These are phyloP conservation scores for Epichloe sibirici DNA, from an alignment of 2,329 filamentous ascomycete species.

Conservation along the genomic window DNA sequence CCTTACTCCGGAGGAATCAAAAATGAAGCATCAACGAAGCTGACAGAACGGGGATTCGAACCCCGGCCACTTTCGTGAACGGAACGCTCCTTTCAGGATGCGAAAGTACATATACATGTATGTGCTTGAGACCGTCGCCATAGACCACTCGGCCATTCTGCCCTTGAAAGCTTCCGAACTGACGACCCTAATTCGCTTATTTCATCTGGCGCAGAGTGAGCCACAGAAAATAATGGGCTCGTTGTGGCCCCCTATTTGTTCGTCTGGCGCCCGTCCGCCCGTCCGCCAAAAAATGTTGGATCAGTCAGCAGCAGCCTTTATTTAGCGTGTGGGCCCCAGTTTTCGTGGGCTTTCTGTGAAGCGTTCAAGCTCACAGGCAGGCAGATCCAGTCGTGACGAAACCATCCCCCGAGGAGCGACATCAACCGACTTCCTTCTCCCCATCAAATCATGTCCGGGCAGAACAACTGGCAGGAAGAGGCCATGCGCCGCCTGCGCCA, in stretches of 20 bases:
- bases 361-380: background rate
- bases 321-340: background rate
- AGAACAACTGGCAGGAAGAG: conserved; percentile 35
- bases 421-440: background rate
- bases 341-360: background rate
- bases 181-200: background rate
- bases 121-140: conserved; percentile 13
- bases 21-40: background rate
- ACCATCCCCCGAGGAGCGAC: background rate
- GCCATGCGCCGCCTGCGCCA: conserved; percentile 38
- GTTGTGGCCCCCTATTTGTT: background rate
- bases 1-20: too few relatives aligned
- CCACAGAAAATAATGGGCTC: background rate
- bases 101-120: conserved; percentile 10
- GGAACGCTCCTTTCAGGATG: conserved; percentile 10
- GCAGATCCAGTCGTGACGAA: conserved; percentile 2
- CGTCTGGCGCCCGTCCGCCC: too few relatives aligned
- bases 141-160: conserved; percentile 15
- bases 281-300: background rate
- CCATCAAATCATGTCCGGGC: conserved; percentile 17
- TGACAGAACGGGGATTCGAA: conserved; percentile 15
- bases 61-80: conserved; percentile 16
- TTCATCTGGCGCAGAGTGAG: background rate
- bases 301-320: conserved; percentile 4
- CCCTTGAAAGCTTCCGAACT: conserved; percentile 1